phyloP scores from a whole-genome alignment of 768 basidiomycete genomes.

The Rhizopogon vinicolor region DNA sequence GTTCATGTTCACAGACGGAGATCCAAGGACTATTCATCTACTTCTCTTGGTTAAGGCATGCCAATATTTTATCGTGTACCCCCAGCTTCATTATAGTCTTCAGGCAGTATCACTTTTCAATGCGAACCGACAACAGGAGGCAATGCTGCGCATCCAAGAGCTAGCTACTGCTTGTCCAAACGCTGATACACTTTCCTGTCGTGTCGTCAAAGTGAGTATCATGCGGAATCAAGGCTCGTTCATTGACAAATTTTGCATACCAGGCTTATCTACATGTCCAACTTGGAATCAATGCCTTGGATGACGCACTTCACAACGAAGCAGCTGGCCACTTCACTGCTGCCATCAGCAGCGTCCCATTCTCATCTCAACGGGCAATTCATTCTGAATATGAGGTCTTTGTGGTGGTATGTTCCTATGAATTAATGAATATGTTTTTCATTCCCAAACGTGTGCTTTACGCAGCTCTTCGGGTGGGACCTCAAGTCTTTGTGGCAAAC shows the following conservation, averaged over 20 bases:
- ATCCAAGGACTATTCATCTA: neutral
- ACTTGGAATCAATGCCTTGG: neutral
- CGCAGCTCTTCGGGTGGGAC: neutral
- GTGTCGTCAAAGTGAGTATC: neutral
- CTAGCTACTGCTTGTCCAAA: neutral
- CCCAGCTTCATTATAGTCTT: neutral
- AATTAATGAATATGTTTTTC: neutral
- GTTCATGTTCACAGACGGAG: neutral
- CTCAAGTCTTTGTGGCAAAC: neutral
- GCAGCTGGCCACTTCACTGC: no score
- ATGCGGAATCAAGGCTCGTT: no score
- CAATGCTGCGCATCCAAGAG: neutral
- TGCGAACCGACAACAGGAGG: neutral
- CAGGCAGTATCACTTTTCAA: neutral
- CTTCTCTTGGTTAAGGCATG: neutral
- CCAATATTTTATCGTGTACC: neutral
- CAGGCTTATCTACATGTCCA: neutral
- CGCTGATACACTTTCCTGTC: neutral
- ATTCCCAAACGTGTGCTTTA: neutral
- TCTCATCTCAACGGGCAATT: no score
- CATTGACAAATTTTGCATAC: neutral
- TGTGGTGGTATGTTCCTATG: no score
- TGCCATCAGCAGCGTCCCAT: no score
- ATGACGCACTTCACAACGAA: no score
- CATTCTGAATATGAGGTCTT: no score